These are phyloP conservation scores for Colletotrichum sp. DNA, from an alignment of 2,329 filamentous ascomycete genomes.

Conservation along the genomic window DNA sequence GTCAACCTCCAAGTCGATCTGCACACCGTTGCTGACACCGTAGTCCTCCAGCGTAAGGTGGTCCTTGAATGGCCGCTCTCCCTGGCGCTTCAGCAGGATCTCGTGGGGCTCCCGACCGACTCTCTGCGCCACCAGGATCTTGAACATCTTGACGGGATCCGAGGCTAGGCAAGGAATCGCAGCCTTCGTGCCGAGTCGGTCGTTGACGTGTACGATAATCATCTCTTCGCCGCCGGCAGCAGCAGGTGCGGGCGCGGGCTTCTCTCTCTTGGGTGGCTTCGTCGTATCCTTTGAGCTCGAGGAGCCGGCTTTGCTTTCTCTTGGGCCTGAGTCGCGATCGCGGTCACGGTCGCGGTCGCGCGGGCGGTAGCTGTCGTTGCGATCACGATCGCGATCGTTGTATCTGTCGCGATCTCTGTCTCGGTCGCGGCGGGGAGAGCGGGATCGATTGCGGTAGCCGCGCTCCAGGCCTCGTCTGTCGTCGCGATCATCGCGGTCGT, in stretches of 20 bases:
- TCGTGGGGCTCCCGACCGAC: slow-evolving; percentile 91
- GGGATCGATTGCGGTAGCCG: slow-evolving; percentile 54
- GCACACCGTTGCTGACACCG: slow-evolving; percentile 89
- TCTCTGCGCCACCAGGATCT: slow-evolving; percentile 86
- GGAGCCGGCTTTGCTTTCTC: slow-evolving; percentile 30
- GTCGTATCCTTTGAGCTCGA: slow-evolving; percentile 31
- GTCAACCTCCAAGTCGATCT: slow-evolving; percentile 66
- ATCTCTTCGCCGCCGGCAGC: slow-evolving; percentile 69
- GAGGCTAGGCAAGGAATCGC: slow-evolving; percentile 87
- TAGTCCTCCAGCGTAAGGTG: slow-evolving; percentile 88
- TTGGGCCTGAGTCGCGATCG: slow-evolving; percentile 22
- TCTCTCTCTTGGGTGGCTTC: slow-evolving; percentile 33
- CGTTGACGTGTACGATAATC: slow-evolving; percentile 94
- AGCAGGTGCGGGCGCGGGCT: slow-evolving; percentile 28
- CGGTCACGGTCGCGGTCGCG: slow-evolving; percentile 32
- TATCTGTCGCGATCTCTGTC: slow-evolving; percentile 21
- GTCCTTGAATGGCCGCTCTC: slow-evolving; percentile 93
- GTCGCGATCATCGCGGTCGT: slow-evolving; percentile 42
- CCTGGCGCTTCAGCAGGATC: slow-evolving; percentile 90
- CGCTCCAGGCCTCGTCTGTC: slow-evolving; percentile 47
- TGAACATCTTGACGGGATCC: slow-evolving; percentile 86
- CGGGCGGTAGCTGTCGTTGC: slow-evolving; percentile 32
- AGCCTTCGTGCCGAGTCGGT: slow-evolving; percentile 94
- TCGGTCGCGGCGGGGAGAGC: slow-evolving; percentile 37
- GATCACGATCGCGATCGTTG: slow-evolving; percentile 40